Conservation (phyloP, 148 eudicot species). For the Cornus controversa region DNA sequence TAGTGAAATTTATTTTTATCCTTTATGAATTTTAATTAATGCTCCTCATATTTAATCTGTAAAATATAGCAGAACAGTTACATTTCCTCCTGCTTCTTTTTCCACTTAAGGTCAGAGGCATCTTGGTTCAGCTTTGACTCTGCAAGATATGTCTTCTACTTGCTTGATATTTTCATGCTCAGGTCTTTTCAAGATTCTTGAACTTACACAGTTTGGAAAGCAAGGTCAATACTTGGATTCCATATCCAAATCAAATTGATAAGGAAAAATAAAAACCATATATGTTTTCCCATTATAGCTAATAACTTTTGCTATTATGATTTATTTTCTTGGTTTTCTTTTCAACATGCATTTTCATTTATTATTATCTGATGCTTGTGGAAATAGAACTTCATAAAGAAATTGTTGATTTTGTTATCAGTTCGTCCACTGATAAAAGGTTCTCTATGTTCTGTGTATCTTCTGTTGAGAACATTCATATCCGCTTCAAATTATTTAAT, state of each 20-base stretch:
- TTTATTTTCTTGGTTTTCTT: not conserved
- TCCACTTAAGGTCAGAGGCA: no score
- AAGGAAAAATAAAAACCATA: not conserved
- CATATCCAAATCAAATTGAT: not conserved
- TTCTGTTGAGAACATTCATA: no score
- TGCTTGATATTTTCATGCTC: not conserved
- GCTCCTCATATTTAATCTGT: no score
- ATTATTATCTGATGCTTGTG: constrained; percentile 1
- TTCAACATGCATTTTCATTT: not conserved
- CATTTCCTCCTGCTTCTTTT: no score
- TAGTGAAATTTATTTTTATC: no score
- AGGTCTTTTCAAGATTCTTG: not conserved
- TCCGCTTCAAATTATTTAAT: not conserved
- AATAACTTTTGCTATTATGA: not conserved
- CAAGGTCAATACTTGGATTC: not conserved
- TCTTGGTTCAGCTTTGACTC: no score
- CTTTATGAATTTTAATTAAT: no score
- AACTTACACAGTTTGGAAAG: not conserved
- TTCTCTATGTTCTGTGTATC: not conserved
- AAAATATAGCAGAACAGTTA: no score
- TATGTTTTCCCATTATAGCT: not conserved
- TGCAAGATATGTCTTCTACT: not conserved
- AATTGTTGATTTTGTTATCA: not conserved
- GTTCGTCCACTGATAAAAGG: no score
- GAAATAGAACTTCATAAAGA: not conserved